Conservation (phyloP, 2,329 filamentous ascomycete genomes). For the Trichoderma oligosporum region DNA sequence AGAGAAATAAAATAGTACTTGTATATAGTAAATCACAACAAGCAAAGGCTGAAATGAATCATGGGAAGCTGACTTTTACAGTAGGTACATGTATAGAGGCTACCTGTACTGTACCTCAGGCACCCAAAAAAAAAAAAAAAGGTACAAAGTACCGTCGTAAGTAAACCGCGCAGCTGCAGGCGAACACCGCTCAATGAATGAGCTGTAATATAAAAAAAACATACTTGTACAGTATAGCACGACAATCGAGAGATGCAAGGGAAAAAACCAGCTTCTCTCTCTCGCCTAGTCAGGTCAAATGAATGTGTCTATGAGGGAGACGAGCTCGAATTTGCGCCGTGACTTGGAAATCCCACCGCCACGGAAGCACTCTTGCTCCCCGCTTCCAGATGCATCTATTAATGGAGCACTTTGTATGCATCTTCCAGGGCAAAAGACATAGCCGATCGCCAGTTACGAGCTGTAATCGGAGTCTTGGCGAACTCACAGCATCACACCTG, state of each 20-base stretch:
- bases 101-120: too few relatives aligned
- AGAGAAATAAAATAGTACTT: too few relatives aligned
- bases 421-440: conserved; percentile 9
- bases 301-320: too few relatives aligned
- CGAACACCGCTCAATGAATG: conserved; percentile 9
- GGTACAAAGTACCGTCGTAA: too few relatives aligned
- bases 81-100: too few relatives aligned
- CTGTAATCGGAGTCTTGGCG: conserved; percentile 11
- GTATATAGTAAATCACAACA: too few relatives aligned
- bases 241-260: not conserved
- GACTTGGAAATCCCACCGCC: not conserved
- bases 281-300: too few relatives aligned
- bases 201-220: too few relatives aligned
- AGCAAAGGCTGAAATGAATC: too few relatives aligned
- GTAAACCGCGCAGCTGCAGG: conserved; percentile 2
- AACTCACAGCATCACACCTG: not conserved
- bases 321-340: conserved; percentile 12
- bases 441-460: conserved; percentile 10
- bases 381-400: not conserved
- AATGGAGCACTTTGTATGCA: not conserved
- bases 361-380: not conserved
- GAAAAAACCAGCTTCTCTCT: not conserved
- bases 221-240: not conserved
- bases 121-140: too few relatives aligned
- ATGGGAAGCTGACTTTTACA: too few relatives aligned